These are phyloP conservation scores for Anaeromyces robustus DNA, from an alignment of 192 early-diverging fungal species.

Conservation along the genomic window DNA sequence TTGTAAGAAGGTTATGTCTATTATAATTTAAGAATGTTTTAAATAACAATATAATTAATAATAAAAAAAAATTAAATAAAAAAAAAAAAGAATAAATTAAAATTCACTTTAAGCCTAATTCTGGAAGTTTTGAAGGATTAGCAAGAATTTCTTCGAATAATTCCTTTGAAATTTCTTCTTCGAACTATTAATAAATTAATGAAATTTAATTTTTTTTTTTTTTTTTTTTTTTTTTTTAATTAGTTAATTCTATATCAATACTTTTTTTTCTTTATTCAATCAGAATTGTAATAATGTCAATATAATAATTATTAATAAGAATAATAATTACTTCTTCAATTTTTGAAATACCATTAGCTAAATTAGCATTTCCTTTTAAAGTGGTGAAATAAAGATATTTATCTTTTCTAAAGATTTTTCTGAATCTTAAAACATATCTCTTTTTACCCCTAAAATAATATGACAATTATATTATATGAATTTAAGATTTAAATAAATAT, in stretches of 20 bases:
- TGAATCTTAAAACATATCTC: not conserved
- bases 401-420: not conserved
- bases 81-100: not conserved
- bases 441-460: not conserved
- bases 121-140: not conserved
- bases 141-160: not conserved
- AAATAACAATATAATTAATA: no score
- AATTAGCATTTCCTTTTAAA: not conserved
- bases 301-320: no score
- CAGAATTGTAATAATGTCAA: no score
- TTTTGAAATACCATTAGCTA: not conserved
- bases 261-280: no score
- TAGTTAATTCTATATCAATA: no score
- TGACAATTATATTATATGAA: no score
- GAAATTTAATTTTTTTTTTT: no score
- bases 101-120: not conserved
- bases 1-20: not conserved
- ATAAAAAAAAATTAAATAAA: no score
- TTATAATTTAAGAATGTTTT: not conserved
- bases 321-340: not conserved
- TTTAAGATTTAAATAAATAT: no score
- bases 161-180: not conserved
- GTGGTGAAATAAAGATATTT: not conserved
- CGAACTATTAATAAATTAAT: not conserved
- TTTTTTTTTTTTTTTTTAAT: no score